Conservation (phyloP, 768 basidiomycete species). For the Pulveroboletus sp. region DNA sequence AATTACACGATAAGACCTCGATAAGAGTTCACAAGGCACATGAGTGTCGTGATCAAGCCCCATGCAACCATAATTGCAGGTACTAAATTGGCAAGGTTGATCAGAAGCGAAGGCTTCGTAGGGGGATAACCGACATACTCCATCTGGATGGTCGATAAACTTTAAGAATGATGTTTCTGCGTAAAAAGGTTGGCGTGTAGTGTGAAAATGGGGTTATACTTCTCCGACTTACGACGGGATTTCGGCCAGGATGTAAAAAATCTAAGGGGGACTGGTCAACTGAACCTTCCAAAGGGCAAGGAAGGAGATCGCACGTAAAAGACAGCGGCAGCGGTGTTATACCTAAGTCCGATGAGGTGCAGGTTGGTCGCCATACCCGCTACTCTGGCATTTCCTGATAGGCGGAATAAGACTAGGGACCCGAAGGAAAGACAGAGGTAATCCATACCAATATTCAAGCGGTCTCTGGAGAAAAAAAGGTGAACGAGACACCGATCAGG, state of each 20-base stretch:
- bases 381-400: background rate
- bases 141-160: conserved; percentile 2
- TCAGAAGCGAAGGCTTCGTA: background rate
- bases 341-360: background rate
- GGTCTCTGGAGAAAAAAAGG: background rate
- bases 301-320: background rate
- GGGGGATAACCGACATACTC: background rate
- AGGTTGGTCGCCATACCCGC: background rate
- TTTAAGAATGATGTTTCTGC: background rate
- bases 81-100: background rate
- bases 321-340: conserved; percentile 1
- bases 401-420: background rate
- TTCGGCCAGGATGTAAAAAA: background rate
- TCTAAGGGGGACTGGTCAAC: background rate
- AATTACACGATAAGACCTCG: too few species aligned
- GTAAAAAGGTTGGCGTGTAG: background rate
- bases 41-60: conserved; percentile 1
- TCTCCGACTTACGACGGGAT: background rate
- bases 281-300: background rate
- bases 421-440: background rate
- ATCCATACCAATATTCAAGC: background rate
- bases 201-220: too few species aligned
- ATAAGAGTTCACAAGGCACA: background rate
- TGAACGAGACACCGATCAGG: background rate
- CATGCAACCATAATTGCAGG: background rate